These are phyloP conservation scores for Tricharina praecox DNA, from an alignment of 495 filamentous ascomycete species.

Conservation along the genomic window DNA sequence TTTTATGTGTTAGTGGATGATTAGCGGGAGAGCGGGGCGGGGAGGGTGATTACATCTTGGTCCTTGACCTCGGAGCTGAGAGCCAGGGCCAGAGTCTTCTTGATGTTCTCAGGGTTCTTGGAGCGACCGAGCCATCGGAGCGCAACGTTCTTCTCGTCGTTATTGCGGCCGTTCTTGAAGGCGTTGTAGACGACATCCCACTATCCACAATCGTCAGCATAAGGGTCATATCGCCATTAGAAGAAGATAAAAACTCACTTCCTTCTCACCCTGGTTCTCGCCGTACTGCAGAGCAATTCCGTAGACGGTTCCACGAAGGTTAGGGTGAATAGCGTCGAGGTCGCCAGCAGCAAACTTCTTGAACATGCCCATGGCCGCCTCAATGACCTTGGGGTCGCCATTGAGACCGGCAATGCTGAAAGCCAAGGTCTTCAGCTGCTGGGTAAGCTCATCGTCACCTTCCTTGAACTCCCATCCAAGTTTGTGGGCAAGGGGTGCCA, in stretches of 20 bases:
- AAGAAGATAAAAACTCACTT: slow-evolving; percentile 37
- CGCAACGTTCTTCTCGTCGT: slow-evolving; percentile 90
- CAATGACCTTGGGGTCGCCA: slow-evolving; percentile 43
- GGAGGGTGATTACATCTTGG: slow-evolving; percentile 42
- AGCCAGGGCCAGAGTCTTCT: slow-evolving; percentile 59
- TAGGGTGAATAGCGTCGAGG: slow-evolving; percentile 51
- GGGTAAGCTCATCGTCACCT: slow-evolving; percentile 68
- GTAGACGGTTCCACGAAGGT: slow-evolving; percentile 53
- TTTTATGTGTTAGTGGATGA: slow-evolving; percentile 7
- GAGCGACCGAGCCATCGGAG: slow-evolving; percentile 71
- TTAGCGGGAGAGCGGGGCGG: not conserved
- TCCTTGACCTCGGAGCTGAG: slow-evolving; percentile 74
- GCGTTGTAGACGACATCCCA: slow-evolving; percentile 66
- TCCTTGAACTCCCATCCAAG: slow-evolving; percentile 77
- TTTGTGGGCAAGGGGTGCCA: slow-evolving; percentile 60
- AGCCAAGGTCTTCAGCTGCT: slow-evolving; percentile 64
- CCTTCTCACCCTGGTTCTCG: slow-evolving; percentile 39
- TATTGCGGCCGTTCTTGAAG: slow-evolving; percentile 69
- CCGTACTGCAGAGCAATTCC: slow-evolving; percentile 54
- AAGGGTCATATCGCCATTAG: slow-evolving; percentile 11
- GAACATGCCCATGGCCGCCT: slow-evolving; percentile 57
- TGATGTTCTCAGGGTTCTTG: slow-evolving; percentile 58
- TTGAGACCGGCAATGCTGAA: slow-evolving; percentile 50
- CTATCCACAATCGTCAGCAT: slow-evolving; percentile 29
- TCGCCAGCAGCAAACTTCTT: slow-evolving; percentile 51